Base-by-base conservation (phyloP, 805 yeast genomes). In the Monosporozyma aerobia region DNA sequence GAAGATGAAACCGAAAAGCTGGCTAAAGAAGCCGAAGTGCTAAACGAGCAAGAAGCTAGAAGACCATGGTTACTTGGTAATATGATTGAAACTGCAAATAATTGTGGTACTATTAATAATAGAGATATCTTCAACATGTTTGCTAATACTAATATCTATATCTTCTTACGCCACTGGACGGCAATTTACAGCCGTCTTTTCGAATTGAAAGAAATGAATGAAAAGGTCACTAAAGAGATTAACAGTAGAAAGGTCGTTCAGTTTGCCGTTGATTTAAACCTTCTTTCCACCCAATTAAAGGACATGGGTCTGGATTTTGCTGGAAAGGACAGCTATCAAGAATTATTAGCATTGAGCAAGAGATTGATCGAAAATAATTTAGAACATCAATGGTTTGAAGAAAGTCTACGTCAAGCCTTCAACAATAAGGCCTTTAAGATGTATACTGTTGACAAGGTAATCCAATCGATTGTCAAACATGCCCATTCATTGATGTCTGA, bases 371-470 rank as follows among this genome's bases (percentile, higher is more conserved):
- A 88, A 58, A 96, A 96, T 30, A 94, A 89, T 39, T 71, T 94
- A 48, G 99, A 94, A 63, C 95, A 88, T 57, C 94, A 85, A 68
- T 83, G 90, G 85, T 95, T 87, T 68, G 99, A 94, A 72, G 99
- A 94, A 69, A 80, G 96, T 16, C 71, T 94, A 54, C 87, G 99
- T 57, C 97, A 92, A 74, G 97, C 95, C 0, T 94, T 87, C 73
- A 80, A 94, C 63, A 94, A 92, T 71, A 85, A 83, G 56, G 99
- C 98, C 0, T 94, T 87, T 73, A 89, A 89, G 67, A 71, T 94
- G 53, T 92, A 90, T 72, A 92, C 98, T 1, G 78, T 94, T 56
- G 97, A 94, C 68, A 94, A 90, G 71, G 95, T 90, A 27, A 80
- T 90, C 22, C 96, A 89, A 63, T 79, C 87, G 10, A 67, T 86